Evolutionary conservation across 2,329 filamentous ascomycete species (phyloP).

Genomic region (Waltergamsia citrina): DNA sequence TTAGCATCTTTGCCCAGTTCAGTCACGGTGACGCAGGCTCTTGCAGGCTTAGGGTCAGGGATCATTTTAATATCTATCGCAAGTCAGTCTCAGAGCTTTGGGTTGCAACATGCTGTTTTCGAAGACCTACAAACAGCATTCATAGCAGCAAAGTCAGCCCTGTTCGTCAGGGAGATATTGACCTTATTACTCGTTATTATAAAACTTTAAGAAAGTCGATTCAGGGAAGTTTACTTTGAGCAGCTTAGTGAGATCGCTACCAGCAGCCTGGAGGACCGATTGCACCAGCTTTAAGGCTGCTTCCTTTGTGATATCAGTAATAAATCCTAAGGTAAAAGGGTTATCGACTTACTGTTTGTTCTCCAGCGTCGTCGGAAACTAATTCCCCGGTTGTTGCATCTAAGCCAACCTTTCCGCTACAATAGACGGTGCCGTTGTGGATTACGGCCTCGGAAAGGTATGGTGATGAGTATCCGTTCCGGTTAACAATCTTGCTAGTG

Average conservation of each 20-base stretch:
- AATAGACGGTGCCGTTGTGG: slow-evolving; percentile 1
- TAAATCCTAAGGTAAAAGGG: background rate
- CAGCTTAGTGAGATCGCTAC: slow-evolving; percentile 1
- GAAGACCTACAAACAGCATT: slow-evolving; percentile 20
- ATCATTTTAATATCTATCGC: background rate
- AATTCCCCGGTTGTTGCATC: background rate
- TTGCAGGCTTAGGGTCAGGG: background rate
- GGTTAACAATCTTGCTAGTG: background rate
- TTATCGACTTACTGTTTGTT: background rate
- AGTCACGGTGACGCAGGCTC: background rate
- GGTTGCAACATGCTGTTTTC: background rate
- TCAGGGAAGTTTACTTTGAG: background rate
- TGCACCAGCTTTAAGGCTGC: background rate
- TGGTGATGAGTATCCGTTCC: background rate
- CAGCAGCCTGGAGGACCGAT: background rate
- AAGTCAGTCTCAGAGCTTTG: background rate
- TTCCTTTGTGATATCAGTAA: background rate
- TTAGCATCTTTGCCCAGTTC: background rate
- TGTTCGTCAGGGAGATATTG: slow-evolving; percentile 56
- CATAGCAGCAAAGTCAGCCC: slow-evolving; percentile 54
- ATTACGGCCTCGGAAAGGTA: background rate
- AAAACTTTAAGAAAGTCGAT: background rate
- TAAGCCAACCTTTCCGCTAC: background rate
- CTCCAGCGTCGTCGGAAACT: background rate
- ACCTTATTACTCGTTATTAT: slow-evolving; percentile 26